Percentiles rank a stretch among this genome's conserved stretches.
phyloP scores from a whole-genome alignment of 495 filamentous ascomycete genomes.

The Aspergillus sclerotioniger region DNA sequence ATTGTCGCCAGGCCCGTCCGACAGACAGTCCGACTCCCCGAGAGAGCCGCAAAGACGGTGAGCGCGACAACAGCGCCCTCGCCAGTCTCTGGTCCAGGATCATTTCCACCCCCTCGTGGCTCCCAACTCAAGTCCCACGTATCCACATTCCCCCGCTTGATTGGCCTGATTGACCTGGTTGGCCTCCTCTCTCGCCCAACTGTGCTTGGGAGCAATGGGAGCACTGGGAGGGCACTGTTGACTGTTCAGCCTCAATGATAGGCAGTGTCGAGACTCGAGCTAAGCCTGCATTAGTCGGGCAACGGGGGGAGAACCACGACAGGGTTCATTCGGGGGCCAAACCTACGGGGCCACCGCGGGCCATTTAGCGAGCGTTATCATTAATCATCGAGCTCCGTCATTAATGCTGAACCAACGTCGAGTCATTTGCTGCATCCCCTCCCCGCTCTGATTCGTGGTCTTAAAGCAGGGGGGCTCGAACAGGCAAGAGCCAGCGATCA shows the following conservation, averaged over 20 bases:
- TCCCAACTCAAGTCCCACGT: constrained; percentile 2
- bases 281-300: constrained; percentile 6
- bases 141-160: neutral
- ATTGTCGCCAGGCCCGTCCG: neutral
- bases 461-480: too few relatives aligned
- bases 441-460: neutral
- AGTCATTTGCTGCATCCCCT: neutral
- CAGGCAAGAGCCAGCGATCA: neutral
- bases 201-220: too few relatives aligned
- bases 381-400: neutral
- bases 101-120: constrained; percentile 1
- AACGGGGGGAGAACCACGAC: neutral
- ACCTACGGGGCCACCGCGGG: constrained; percentile 1
- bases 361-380: neutral
- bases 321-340: neutral
- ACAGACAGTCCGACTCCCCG: neutral
- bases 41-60: neutral
- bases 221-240: too few relatives aligned
- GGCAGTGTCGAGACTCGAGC: constrained; percentile 4
- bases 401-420: neutral
- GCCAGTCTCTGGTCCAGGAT: neutral
- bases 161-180: neutral
- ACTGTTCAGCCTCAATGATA: constrained; percentile 12
- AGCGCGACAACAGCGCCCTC: too few relatives aligned
- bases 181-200: neutral